Percentiles rank a stretch among this genome's conserved stretches.
These are phyloP conservation scores for Mentha longifolia DNA, from an alignment of 257 asterid species.

Conservation along the genomic window DNA sequence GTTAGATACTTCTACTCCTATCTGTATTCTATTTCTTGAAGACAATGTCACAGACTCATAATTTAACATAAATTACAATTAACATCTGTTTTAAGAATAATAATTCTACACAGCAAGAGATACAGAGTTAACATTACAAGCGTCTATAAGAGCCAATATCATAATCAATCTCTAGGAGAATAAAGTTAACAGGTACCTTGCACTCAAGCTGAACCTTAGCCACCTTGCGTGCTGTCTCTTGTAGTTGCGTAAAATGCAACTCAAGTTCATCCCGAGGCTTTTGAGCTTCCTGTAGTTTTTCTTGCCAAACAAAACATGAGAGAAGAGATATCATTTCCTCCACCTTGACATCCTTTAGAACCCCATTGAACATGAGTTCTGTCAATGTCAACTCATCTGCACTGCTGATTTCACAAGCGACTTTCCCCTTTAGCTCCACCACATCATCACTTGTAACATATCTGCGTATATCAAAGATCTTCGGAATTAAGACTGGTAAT, in stretches of 20 bases:
- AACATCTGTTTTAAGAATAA: neutral
- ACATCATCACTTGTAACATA: conserved; percentile 78
- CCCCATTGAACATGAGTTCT: conserved; percentile 91
- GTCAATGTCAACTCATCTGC: conserved; percentile 95
- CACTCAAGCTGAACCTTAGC: conserved; percentile 96
- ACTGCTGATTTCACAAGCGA: conserved; percentile 95
- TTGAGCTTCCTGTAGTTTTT: conserved; percentile 88
- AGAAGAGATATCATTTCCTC: conserved; percentile 95
- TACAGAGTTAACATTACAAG: neutral
- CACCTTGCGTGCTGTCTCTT: conserved; percentile 87
- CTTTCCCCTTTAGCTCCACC: conserved; percentile 91
- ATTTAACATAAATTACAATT: neutral
- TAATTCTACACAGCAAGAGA: conserved; percentile 2
- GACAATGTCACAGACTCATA: neutral
- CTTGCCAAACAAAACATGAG: conserved; percentile 98
- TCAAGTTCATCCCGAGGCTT: conserved; percentile 93
- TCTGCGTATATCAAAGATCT: conserved; percentile 50
- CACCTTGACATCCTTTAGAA: conserved; percentile 72
- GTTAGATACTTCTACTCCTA: conserved; percentile 2
- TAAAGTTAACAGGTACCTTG: conserved; percentile 66
- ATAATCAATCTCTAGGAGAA: conserved; percentile 12
- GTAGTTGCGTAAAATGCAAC: conserved; percentile 73
- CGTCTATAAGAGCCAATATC: conserved; percentile 12
- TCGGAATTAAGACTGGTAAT: conserved; percentile 27
- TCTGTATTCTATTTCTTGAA: conserved; percentile 3